Evolutionary conservation across 176 grass and related monocot genomes (phyloP), one percentile per base, ranked within the genome.

Genomic region (Oryza coarctata): DNA sequence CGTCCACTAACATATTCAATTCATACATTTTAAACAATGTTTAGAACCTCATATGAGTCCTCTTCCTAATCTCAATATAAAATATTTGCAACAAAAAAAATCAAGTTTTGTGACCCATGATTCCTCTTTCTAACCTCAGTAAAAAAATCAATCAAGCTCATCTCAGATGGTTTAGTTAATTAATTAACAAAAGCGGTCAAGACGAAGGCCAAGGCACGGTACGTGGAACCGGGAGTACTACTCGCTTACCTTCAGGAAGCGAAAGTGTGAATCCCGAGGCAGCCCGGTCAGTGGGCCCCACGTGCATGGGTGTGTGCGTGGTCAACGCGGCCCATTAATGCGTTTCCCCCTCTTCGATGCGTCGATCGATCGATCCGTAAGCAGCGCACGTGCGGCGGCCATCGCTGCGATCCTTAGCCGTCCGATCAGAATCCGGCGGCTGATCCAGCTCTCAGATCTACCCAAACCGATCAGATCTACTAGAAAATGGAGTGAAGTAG

Each of bases 301-400:
- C 50, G 18, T n/a, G 50, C 50, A 55, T 55, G 18, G 20, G 50
- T 8, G 20, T 20, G 20, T 22, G 18, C 18, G n/a, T n/a, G 29
- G 64, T 82, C 85, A 87, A 87, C 72, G 50, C 35, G 10, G 63
- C 71, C 29, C 36, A 61, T 68, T 9, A 75, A 75, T 69, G 63
- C 77, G 12, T 17, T 23, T 33, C 7, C 3, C 14, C 14, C 14
- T 36, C 12, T 57, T 4, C 29, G 34, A 47, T 70, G 33, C 22
- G 20, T 60, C 55, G 50, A 20, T n/a, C 50, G 47, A 2, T 45
- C 12, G 45, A 25, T 23, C 26, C 36, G 32, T 33, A 33, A 3
- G 32, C 20, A 45, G 20, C 34, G 67, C 67, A 40, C 20, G 67
- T 70, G 67, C 35, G 67, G 18, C 50, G 2, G 35, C 34, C 66